phyloP scores from a whole-genome alignment of 1,284 basidiomycete genomes.

The Ceratobasidium sp. region DNA sequence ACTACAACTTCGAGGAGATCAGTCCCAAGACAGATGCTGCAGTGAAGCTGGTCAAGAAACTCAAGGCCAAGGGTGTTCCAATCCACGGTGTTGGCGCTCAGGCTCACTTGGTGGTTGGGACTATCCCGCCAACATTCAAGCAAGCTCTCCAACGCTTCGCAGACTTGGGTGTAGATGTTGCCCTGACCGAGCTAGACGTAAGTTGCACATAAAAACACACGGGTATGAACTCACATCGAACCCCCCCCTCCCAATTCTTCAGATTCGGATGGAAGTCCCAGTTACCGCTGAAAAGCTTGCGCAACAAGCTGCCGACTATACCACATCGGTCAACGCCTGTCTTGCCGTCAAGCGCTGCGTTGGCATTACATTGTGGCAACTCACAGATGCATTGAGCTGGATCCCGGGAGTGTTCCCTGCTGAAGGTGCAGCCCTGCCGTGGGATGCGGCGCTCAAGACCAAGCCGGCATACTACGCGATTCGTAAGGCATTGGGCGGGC shows the following conservation, averaged over 20 bases:
- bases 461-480: constrained; percentile 42
- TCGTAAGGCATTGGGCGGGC: constrained; percentile 35
- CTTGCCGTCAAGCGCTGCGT: constrained; percentile 38
- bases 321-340: constrained; percentile 41
- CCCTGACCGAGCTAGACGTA: constrained; percentile 38
- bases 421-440: constrained; percentile 38
- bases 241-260: constrained; percentile 12
- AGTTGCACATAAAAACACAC: too few relatives aligned
- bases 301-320: constrained; percentile 42
- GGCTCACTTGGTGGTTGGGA: constrained; percentile 38
- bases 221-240: neutral
- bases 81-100: constrained; percentile 40
- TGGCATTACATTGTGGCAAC: constrained; percentile 39
- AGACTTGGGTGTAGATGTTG: constrained; percentile 38
- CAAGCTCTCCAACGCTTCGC: constrained; percentile 36
- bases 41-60: constrained; percentile 38
- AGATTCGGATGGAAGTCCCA: constrained; percentile 42
- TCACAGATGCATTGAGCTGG: constrained; percentile 41
- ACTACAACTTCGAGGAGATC: constrained; percentile 41
- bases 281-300: constrained; percentile 39
- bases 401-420: constrained; percentile 41
- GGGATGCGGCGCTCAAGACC: constrained; percentile 35
- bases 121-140: constrained; percentile 28
- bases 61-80: constrained; percentile 39
- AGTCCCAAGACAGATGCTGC: constrained; percentile 39